phyloP scores from a whole-genome alignment of 768 basidiomycete species.

The Candolleomyces eurysporus region DNA sequence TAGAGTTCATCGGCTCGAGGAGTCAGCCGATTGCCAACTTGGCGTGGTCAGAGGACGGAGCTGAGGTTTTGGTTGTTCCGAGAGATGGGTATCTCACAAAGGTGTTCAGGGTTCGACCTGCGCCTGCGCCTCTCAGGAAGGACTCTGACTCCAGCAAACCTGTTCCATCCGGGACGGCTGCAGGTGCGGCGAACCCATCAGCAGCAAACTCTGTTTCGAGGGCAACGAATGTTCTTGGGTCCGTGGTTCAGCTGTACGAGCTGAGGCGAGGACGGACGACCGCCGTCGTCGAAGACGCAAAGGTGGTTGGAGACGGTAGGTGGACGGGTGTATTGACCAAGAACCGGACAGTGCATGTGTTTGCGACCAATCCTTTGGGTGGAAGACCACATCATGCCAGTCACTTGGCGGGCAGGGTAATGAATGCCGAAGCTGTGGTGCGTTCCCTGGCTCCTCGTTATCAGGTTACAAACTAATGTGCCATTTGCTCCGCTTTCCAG shows the following conservation, averaged over 20 bases:
- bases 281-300: slow-evolving; percentile 56
- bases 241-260: slow-evolving; percentile 61
- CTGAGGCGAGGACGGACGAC: slow-evolving; percentile 70
- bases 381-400: slow-evolving; percentile 62
- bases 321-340: slow-evolving; percentile 70
- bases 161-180: slow-evolving; percentile 10
- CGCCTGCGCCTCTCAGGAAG: no score
- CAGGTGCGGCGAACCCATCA: neutral
- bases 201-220: neutral
- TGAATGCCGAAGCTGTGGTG: slow-evolving; percentile 51
- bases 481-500: no score
- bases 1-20: slow-evolving; percentile 48
- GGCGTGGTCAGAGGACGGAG: slow-evolving; percentile 54
- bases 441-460: slow-evolving; percentile 18
- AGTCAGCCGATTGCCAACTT: slow-evolving; percentile 47
- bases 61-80: slow-evolving; percentile 45
- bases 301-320: slow-evolving; percentile 55
- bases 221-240: slow-evolving; percentile 12
- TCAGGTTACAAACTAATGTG: neutral
- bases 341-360: slow-evolving; percentile 68
- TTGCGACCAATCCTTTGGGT: slow-evolving; percentile 75
- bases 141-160: slow-evolving; percentile 15
- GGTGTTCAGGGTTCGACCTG: slow-evolving; percentile 37
- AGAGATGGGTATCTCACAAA: slow-evolving; percentile 55
- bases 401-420: slow-evolving; percentile 57